Conservation (phyloP, 1,139 yeast genomes). For the Pichia sp. region DNA sequence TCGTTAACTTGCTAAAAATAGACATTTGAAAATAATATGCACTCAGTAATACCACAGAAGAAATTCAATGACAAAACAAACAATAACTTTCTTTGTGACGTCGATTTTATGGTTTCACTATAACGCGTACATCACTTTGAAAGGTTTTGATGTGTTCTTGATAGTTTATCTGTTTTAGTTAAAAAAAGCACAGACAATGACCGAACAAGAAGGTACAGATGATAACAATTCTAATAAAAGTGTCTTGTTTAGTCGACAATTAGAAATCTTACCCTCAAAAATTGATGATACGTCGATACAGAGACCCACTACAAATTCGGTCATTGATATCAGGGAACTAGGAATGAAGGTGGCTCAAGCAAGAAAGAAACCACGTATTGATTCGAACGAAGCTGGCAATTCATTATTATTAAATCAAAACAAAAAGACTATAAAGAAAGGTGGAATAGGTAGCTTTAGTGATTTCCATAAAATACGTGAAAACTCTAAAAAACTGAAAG, state of each 20-base stretch:
- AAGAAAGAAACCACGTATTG: not conserved
- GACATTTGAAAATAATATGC: too few relatives aligned
- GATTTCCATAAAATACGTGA: slow-evolving; percentile 1
- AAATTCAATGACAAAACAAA: too few relatives aligned
- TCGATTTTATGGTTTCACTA: too few relatives aligned
- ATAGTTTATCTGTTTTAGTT: not conserved
- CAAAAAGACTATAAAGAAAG: not conserved
- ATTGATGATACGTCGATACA: not conserved
- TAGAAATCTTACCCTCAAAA: not conserved
- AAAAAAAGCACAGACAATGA: not conserved
- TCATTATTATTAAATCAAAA: not conserved
- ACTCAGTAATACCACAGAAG: too few relatives aligned
- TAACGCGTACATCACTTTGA: too few relatives aligned
- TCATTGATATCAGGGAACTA: not conserved
- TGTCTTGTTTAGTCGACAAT: not conserved
- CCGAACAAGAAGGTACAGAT: not conserved
- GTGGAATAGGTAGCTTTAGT: not conserved
- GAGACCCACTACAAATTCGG: not conserved
- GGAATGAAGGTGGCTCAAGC: not conserved
- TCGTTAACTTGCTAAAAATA: too few relatives aligned
- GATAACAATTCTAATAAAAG: not conserved
- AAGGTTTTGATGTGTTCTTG: not conserved
- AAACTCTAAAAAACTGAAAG: slow-evolving; percentile 2
- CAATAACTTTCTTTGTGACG: too few relatives aligned
- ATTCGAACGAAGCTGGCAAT: not conserved